These are phyloP conservation scores for Fusarium graminum DNA, from an alignment of 2,329 filamentous ascomycete species.

Conservation along the genomic window DNA sequence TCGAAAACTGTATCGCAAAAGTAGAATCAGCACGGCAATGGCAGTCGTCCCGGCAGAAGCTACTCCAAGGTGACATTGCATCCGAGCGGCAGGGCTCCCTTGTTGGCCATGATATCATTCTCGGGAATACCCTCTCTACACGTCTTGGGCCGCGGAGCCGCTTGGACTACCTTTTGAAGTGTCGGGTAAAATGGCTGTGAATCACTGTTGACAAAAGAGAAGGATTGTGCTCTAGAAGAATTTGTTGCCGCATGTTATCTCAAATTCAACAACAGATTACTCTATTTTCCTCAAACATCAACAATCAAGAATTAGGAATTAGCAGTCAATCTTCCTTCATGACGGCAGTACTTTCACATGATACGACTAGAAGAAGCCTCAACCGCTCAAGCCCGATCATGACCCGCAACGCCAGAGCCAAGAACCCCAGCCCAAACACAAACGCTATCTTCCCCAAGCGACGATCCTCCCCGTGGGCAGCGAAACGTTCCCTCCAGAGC, in stretches of 20 bases:
- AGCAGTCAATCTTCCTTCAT: background rate
- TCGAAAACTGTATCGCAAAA: constrained; percentile 11
- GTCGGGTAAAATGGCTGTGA: background rate
- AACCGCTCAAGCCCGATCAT: constrained; percentile 7
- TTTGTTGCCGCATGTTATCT: background rate
- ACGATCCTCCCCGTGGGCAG: constrained; percentile 42
- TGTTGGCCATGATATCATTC: constrained; percentile 38
- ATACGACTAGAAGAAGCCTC: background rate
- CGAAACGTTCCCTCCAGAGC: constrained; percentile 11
- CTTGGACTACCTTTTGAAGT: constrained; percentile 1
- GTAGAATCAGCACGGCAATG: constrained; percentile 19
- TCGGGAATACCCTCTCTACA: constrained; percentile 20
- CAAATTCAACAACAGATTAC: background rate
- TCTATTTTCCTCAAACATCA: background rate
- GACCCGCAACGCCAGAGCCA: constrained; percentile 1
- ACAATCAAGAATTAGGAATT: background rate
- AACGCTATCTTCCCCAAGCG: constrained; percentile 9
- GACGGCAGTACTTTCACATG: too few relatives aligned
- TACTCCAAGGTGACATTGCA: constrained; percentile 16
- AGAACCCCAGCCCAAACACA: constrained; percentile 3
- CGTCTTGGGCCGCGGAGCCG: constrained; percentile 17
- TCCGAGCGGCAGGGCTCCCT: constrained; percentile 2
- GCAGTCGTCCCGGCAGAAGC: constrained; percentile 13
- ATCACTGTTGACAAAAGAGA: background rate
- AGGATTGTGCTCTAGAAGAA: background rate